Percentiles rank a stretch among this genome's conserved stretches.
These are phyloP conservation scores for Ocimum tenuiflorum DNA, from an alignment of 257 asterid species.

Conservation along the genomic window DNA sequence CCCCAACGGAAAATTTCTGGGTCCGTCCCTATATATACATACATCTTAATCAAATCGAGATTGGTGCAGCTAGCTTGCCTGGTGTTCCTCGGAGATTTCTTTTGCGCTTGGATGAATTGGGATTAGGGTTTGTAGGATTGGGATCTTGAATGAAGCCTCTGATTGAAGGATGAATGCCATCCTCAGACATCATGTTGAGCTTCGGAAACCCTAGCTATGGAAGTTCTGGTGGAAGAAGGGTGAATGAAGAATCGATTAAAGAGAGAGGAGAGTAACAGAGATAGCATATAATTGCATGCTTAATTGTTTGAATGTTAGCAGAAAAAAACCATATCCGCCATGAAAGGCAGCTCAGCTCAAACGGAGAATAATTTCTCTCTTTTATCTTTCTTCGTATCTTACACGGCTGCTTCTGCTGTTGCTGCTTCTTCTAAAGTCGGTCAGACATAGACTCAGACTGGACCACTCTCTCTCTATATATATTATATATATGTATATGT, in stretches of 20 bases:
- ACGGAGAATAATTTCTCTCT: conserved; percentile 29
- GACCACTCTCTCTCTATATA: no score
- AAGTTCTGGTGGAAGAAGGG: no score
- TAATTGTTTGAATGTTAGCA: conserved; percentile 39
- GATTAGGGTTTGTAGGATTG: conserved; percentile 40
- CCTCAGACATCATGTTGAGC: conserved; percentile 53
- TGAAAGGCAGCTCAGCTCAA: conserved; percentile 29
- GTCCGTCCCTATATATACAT: no score
- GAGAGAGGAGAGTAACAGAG: conserved; percentile 4
- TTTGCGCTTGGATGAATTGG: conserved; percentile 57
- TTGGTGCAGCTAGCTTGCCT: no score
- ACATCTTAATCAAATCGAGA: no score
- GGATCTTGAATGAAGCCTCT: conserved; percentile 65
- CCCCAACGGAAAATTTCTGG: no score
- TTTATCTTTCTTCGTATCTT: conserved; percentile 26
- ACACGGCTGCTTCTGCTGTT: conserved; percentile 39
- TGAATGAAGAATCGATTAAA: no score
- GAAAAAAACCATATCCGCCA: conserved; percentile 37
- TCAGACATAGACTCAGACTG: conserved; percentile 73
- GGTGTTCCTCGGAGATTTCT: conserved; percentile 59
- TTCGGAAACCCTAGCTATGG: no score
- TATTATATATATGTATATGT: no score
- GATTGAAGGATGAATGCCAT: conserved; percentile 55
- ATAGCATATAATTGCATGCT: conserved; percentile 30
- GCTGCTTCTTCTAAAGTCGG: conserved; percentile 50